These are phyloP conservation scores for Cyberlindnera sargentensis DNA, from an alignment of 805 yeast species.

Conservation along the genomic window DNA sequence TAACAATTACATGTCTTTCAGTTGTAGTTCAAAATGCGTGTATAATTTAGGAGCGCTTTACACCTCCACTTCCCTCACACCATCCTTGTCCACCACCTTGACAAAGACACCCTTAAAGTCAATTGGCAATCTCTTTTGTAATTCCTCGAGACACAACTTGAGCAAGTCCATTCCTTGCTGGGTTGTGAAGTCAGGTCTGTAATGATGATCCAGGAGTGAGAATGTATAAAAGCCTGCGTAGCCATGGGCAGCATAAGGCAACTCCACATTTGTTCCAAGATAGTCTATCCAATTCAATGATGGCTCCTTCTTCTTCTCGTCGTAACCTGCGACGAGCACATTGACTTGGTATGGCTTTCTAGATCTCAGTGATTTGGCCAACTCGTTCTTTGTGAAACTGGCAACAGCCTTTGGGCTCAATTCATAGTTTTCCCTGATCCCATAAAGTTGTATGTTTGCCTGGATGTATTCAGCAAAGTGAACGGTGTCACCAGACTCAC, in stretches of 20 bases:
- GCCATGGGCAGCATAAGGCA: constrained; percentile 98
- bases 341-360: constrained; percentile 94
- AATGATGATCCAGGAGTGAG: constrained; percentile 86
- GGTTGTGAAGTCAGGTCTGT: constrained; percentile 63
- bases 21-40: neutral
- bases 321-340: constrained; percentile 81
- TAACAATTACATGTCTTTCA: neutral
- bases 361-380: constrained; percentile 86
- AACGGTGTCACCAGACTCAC: constrained; percentile 94
- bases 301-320: constrained; percentile 50
- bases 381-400: constrained; percentile 77
- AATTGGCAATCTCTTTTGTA: constrained; percentile 79
- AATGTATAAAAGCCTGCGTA: constrained; percentile 95
- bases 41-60: neutral
- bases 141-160: constrained; percentile 67
- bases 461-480: constrained; percentile 93
- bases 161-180: constrained; percentile 77
- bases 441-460: constrained; percentile 84
- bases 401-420: constrained; percentile 83
- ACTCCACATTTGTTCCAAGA: constrained; percentile 80
- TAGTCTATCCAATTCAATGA: constrained; percentile 86
- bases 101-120: constrained; percentile 85
- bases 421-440: constrained; percentile 79
- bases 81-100: constrained; percentile 59
- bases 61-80: constrained; percentile 37